Percentiles rank a stretch among this genome's conserved stretches.
phyloP scores from a whole-genome alignment of 2,329 filamentous ascomycete species.

The Thelonectria olida region DNA sequence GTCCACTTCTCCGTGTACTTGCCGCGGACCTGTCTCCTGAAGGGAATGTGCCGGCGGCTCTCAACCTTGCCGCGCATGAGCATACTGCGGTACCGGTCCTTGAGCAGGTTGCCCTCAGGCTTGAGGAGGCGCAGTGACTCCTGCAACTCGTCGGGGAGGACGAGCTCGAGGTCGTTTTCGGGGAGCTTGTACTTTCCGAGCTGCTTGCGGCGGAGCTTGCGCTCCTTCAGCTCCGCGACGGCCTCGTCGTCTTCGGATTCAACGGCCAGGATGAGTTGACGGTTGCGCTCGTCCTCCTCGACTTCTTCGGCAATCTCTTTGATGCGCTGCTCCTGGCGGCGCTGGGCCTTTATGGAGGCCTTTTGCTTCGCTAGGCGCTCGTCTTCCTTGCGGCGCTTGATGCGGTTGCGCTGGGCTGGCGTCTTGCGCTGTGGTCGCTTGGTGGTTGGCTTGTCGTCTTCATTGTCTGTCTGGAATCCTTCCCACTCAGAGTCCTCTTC shows the following conservation, averaged over 20 bases:
- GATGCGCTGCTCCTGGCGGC: conserved; percentile 76
- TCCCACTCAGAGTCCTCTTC: conserved; percentile 95
- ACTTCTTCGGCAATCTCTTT: conserved; percentile 75
- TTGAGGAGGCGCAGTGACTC: conserved; percentile 84
- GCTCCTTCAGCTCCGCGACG: conserved; percentile 68
- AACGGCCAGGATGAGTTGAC: conserved; percentile 51
- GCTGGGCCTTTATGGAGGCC: conserved; percentile 75
- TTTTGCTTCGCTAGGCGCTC: conserved; percentile 82
- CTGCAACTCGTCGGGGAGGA: conserved; percentile 85
- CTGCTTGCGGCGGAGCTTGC: conserved; percentile 73
- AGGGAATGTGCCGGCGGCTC: conserved; percentile 78
- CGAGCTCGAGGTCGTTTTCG: conserved; percentile 81
- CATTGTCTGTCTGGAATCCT: conserved; percentile 83
- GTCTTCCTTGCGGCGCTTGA: conserved; percentile 87
- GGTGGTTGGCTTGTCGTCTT: conserved; percentile 66
- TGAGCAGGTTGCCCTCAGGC: conserved; percentile 94
- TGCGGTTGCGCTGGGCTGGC: conserved; percentile 84
- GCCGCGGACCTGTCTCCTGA: conserved; percentile 82
- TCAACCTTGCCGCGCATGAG: conserved; percentile 91
- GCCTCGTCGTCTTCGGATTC: conserved; percentile 49
- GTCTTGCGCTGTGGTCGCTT: conserved; percentile 89
- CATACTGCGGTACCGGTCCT: conserved; percentile 90
- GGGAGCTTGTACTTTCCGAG: conserved; percentile 80
- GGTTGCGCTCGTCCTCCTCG: conserved; percentile 62
- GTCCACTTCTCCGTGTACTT: conserved; percentile 95